Percentiles rank a stretch among this genome's conserved stretches.
Conservation (phyloP, 2,329 filamentous ascomycete genomes). For the Cladosporium sp. region DNA sequence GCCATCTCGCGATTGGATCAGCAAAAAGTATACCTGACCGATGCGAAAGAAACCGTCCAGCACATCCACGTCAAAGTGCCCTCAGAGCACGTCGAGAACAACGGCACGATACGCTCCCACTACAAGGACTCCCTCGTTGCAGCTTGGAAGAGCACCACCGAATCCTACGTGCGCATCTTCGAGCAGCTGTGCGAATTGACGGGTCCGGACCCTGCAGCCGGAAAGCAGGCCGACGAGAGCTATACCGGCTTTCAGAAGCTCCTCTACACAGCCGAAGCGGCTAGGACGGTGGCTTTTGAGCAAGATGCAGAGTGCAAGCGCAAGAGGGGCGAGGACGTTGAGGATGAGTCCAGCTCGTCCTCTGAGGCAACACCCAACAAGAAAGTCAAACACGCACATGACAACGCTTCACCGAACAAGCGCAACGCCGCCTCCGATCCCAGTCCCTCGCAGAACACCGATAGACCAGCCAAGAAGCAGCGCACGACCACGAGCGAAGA, state of each 20-base stretch:
- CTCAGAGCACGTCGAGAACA: conserved; percentile 16
- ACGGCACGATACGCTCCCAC: conserved; percentile 12
- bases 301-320: background rate
- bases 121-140: conserved; percentile 25
- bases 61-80: conserved; percentile 25
- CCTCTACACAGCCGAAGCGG: conserved; percentile 17
- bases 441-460: background rate
- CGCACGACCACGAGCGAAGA: background rate
- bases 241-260: conserved; percentile 22
- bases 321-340: background rate
- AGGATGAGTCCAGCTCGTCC: background rate
- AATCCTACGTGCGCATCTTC: conserved; percentile 25
- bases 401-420: background rate
- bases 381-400: background rate
- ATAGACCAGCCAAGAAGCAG: background rate
- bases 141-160: conserved; percentile 24
- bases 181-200: conserved; percentile 21
- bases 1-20: conserved; percentile 16
- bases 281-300: conserved; percentile 16
- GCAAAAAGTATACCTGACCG: conserved; percentile 20
- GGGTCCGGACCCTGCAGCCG: conserved; percentile 21
- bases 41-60: conserved; percentile 23
- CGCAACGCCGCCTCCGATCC: background rate
- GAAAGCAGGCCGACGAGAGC: conserved; percentile 16
- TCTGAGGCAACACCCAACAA: background rate